Conservation (phyloP, 768 basidiomycete species). For the Collybia nuda region DNA sequence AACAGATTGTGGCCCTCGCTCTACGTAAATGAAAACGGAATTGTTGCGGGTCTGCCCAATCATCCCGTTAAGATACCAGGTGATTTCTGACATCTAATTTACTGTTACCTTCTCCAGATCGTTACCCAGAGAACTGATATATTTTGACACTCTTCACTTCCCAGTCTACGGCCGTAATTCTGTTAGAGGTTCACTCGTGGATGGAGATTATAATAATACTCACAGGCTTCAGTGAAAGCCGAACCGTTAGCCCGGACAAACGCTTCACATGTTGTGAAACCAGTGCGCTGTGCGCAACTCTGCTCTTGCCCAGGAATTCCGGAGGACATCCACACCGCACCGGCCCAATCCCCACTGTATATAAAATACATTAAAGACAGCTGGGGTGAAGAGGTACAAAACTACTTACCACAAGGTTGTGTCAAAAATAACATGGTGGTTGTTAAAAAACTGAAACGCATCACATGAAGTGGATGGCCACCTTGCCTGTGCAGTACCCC, state of each 20-base stretch:
- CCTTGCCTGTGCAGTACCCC: constrained; percentile 77
- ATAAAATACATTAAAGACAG: neutral
- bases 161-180: constrained; percentile 56
- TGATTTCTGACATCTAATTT: too few species aligned
- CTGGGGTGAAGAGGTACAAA: neutral
- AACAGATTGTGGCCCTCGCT: too few species aligned
- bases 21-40: constrained; percentile 93
- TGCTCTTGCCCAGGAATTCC: constrained; percentile 84
- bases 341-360: constrained; percentile 86
- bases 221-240: constrained; percentile 76
- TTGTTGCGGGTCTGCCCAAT: constrained; percentile 95
- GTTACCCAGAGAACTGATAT: constrained; percentile 46
- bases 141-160: constrained; percentile 76
- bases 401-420: constrained; percentile 76
- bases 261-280: constrained; percentile 75
- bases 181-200: constrained; percentile 2
- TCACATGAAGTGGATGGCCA: constrained; percentile 78
- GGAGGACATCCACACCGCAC: constrained; percentile 66
- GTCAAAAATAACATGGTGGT: constrained; percentile 80
- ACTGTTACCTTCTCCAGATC: too few species aligned
- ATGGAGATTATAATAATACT: constrained; percentile 38
- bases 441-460: constrained; percentile 76
- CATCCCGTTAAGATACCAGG: too few species aligned
- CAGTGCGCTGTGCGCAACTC: constrained; percentile 84
- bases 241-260: constrained; percentile 75